Base-by-base conservation (phyloP, 495 filamentous ascomycete genomes). In the Saxophila tyrrhenica region DNA sequence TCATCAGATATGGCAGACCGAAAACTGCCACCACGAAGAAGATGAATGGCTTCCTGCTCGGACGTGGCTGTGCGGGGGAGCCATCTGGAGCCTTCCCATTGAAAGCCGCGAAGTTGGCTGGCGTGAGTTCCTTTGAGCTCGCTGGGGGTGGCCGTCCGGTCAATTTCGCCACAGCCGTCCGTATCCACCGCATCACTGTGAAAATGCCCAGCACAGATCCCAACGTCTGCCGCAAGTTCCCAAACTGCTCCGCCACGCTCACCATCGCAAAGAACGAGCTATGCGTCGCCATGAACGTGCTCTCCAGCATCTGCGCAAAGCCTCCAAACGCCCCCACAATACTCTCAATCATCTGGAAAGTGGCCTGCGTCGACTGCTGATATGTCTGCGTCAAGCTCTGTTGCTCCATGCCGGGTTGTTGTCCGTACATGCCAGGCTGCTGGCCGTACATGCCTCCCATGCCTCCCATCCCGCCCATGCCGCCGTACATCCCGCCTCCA, bases 241-340 rank as follows among this genome's bases (percentile, higher is more conserved):
- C 83, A 57, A 99, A 91, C 69, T 99, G 94, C 65, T 99, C 94
- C 50, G 94, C 94, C 19, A 99, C 94, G 38, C 89, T 87, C 19
- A 99, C 84, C 91, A 99, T 97, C 29, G 94, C 92, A 66, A 97
- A 97, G 71, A 99, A 99, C 48, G 85, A 91, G 48, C 87, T 94
- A 73, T 97, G 94, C 2, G 94, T 99, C n/a, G 94, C 92, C 94
- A 99, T 97, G 63, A 95, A 99, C 11, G 94, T 97, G 69, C 91
- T 96, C 71, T 99, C 92, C 11, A 99, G 77, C 94, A 99, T 97
- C 75, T 99, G 94, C 17, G 94, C 90, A 65, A 99, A 95, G 1
- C 94, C 94, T 25, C 91, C 87, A 70, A 92, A 96, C 16, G 94
- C 90, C n/a, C 87, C 85, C n/a, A 97, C 92, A 42, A 99, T 86